Percentiles rank a stretch among this genome's conserved stretches.
phyloP scores from a whole-genome alignment of 2,329 filamentous ascomycete species.

The Trichoderma atroviride region DNA sequence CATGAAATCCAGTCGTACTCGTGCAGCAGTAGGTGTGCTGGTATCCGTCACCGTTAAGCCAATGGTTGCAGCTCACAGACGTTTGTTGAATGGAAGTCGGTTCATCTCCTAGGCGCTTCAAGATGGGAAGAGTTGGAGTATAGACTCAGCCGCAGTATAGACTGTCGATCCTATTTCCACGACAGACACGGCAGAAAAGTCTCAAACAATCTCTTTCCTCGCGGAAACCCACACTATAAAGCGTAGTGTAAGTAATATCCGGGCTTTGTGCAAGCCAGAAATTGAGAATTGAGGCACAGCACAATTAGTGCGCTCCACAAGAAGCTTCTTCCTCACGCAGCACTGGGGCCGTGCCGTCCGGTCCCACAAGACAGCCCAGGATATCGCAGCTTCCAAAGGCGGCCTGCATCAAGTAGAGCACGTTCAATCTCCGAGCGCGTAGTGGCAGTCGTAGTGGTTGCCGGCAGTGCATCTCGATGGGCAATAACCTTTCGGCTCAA shows the following conservation, averaged over 20 bases:
- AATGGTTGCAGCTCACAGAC: neutral
- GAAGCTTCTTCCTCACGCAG: constrained; percentile 14
- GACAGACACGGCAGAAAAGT: neutral
- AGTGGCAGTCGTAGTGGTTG: neutral
- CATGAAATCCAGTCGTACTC: neutral
- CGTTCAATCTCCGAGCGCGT: constrained; percentile 21
- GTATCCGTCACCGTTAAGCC: neutral
- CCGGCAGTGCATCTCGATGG: constrained; percentile 16
- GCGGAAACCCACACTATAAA: neutral
- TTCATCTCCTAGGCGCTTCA: neutral
- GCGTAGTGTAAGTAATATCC: neutral
- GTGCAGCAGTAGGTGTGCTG: neutral
- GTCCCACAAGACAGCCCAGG: constrained; percentile 8
- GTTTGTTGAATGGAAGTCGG: neutral
- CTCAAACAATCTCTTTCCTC: neutral
- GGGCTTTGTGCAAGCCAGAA: constrained; percentile 7
- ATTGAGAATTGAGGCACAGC: constrained; percentile 9
- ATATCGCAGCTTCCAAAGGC: constrained; percentile 5
- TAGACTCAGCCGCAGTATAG: neutral
- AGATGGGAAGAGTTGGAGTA: neutral
- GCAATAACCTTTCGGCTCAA: neutral
- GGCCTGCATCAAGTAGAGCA: constrained; percentile 22
- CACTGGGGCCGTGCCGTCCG: constrained; percentile 17
- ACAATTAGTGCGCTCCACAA: constrained; percentile 4
- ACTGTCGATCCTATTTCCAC: neutral